Conservation (phyloP, 768 basidiomycete genomes). For the Cubamyces lactineus region DNA sequence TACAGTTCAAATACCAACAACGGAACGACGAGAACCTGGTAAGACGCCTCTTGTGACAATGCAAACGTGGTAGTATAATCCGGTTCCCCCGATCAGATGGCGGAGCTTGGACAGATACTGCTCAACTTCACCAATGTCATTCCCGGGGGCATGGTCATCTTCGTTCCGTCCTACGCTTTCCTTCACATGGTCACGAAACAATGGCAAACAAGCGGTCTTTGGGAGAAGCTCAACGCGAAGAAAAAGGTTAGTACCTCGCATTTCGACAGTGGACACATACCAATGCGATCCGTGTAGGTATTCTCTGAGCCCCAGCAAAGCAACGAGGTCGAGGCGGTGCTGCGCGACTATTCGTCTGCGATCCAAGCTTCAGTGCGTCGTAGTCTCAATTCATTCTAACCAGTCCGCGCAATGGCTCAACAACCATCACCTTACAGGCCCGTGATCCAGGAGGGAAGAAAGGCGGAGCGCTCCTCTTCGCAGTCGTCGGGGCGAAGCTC, state of each 20-base stretch:
- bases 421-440: background rate
- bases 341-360: conserved; percentile 72
- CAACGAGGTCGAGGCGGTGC: conserved; percentile 68
- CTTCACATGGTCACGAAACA: conserved; percentile 63
- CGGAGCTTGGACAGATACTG: conserved; percentile 83
- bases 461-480: conserved; percentile 81
- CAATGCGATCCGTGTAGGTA: conserved; percentile 48
- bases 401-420: background rate
- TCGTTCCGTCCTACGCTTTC: conserved; percentile 91
- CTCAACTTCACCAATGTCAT: conserved; percentile 79
- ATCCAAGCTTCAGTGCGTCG: conserved; percentile 17
- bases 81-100: conserved; percentile 50
- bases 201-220: conserved; percentile 66
- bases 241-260: conserved; percentile 59
- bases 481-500: conserved; percentile 96
- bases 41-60: conserved; percentile 31
- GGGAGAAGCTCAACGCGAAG: conserved; percentile 65
- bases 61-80: conserved; percentile 3
- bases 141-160: conserved; percentile 89
- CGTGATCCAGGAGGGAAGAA: conserved; percentile 21
- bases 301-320: conserved; percentile 86
- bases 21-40: conserved; percentile 65
- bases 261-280: background rate
- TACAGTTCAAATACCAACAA: conserved; percentile 83
- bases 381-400: background rate